Conservation (phyloP, 2,329 filamentous ascomycete species). For the Fusarium multiceps region DNA sequence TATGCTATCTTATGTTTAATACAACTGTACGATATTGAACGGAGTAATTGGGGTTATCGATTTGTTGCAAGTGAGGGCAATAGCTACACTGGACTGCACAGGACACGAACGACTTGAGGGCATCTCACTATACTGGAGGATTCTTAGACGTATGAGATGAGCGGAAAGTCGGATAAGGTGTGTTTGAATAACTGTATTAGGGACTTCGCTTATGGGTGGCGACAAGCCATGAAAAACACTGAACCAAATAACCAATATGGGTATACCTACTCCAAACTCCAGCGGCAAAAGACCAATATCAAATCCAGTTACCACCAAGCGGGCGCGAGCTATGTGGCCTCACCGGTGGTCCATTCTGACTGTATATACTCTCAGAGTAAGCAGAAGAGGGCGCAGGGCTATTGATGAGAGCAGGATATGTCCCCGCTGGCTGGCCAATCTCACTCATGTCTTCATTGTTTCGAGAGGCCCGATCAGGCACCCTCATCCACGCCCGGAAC, state of each 20-base stretch:
- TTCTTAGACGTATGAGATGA: neutral
- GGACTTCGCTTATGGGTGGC: neutral
- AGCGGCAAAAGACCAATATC: neutral
- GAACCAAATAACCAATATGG: neutral
- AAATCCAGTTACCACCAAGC: neutral
- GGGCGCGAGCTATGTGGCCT: neutral
- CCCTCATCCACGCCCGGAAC: neutral
- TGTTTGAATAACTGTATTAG: neutral
- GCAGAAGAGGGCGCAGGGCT: neutral
- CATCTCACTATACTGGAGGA: no score
- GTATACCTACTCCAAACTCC: neutral
- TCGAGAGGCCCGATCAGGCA: neutral
- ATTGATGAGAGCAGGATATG: neutral
- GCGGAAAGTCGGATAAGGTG: neutral
- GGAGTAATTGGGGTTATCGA: neutral
- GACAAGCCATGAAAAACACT: neutral
- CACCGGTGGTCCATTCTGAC: neutral
- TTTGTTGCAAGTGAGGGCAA: neutral
- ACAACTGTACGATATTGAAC: slow-evolving; percentile 46
- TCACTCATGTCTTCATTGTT: neutral
- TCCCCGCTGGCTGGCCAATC: neutral
- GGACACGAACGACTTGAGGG: no score
- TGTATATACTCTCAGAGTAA: neutral
- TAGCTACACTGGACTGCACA: no score
- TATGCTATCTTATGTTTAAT: slow-evolving; percentile 47